Conservation (phyloP, 108 stramenopile genomes). For the Fragilariopsis cylindrus region DNA sequence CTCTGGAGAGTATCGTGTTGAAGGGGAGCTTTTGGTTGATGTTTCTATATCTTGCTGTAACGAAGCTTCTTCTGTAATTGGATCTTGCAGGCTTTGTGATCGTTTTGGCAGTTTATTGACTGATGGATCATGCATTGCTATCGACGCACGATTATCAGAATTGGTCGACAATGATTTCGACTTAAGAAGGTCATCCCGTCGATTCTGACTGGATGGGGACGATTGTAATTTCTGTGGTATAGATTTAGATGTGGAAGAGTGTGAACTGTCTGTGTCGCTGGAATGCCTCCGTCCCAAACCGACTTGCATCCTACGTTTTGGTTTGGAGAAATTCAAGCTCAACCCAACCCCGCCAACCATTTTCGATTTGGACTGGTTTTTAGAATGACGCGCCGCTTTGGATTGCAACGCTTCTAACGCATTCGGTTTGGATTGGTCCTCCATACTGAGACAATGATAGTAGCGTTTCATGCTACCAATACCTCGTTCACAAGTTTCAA, state of each 20-base stretch:
- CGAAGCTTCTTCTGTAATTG: neutral
- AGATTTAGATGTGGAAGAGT: neutral
- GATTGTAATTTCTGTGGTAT: neutral
- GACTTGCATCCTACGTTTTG: slow-evolving; percentile 11
- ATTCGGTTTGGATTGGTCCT: slow-evolving; percentile 56
- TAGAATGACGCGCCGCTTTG: slow-evolving; percentile 8
- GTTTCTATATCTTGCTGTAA: neutral
- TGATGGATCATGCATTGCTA: neutral
- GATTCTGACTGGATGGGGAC: neutral
- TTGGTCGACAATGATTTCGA: neutral
- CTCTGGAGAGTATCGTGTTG: too few species aligned
- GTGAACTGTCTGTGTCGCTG: slow-evolving; percentile 5
- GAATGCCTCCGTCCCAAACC: slow-evolving; percentile 19
- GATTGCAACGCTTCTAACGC: slow-evolving; percentile 41
- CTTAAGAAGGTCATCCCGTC: neutral
- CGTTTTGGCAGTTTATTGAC: neutral
- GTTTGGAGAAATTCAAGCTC: slow-evolving; percentile 1
- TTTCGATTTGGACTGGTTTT: slow-evolving; percentile 17
- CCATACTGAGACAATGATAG: slow-evolving; percentile 68
- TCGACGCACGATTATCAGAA: slow-evolving; percentile 1
- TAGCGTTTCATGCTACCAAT: slow-evolving; percentile 72
- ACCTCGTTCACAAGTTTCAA: slow-evolving; percentile 81
- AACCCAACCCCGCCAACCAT: neutral
- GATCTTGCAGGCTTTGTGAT: neutral
- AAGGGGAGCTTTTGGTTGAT: neutral